Base-by-base conservation (phyloP, 1,139 yeast species). In the Saccharomyces hybrid region DNA sequence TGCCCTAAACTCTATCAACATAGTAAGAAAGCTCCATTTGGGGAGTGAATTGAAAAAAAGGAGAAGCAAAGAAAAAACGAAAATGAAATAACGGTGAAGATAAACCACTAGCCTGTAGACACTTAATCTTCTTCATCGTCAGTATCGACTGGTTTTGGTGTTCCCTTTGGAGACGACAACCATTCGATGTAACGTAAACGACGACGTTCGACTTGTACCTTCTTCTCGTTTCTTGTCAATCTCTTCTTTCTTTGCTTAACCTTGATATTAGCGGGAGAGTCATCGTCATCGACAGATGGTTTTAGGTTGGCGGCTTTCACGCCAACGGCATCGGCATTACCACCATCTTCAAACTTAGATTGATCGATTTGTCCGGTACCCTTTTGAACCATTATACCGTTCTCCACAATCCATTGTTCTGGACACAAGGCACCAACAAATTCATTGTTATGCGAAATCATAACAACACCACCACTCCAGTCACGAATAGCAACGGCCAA, bases 391-490 rank as follows among this genome's bases (percentile, higher is more conserved):
- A 93, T 85, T 59, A 80, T 80, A 69, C 99, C 99, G 66, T 91
- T 87, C 70, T 89, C 96, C 56, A 93, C 96, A 65, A 87, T 83
- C 99, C 99, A 93, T 74, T 91, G 97, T 75, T 93, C 99, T 46
- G 98, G 98, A 72, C 98, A 91, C 64, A 93, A 76, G 2, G 99
- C 98, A 55, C 97, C 96, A 48, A 91, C 97, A 65, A 93, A 93
- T 73, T 93, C 99, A 67, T 85, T 87, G 77, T 91, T 91, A 77
- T 93, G 99, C 57, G 98, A 90, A 76, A 93, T 93, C 96, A 93
- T 89, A 57, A 91, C 96, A 58, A 93, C 98, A 74, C 98, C 98
- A 68, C 99, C 99, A 59, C 82, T 74, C 98, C 98, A 93, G 71
- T 90, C 97, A 73, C 97, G 84, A 68, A 93, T 93, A 53, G 99